Evolutionary conservation across 305 asterid species (phyloP), one percentile per base, ranked within the genome.

Genomic region (Lippia alba): DNA sequence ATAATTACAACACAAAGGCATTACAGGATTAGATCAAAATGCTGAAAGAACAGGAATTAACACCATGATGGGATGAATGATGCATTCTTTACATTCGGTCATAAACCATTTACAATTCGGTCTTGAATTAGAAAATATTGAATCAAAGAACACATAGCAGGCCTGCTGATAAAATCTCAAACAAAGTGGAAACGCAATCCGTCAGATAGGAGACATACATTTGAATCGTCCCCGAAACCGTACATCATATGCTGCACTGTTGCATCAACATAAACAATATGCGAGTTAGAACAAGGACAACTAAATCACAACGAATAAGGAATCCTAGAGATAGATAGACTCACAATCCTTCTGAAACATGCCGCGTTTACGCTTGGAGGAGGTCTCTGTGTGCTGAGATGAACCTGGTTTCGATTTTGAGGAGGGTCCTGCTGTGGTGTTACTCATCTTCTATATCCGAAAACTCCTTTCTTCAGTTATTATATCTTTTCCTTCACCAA

Each of bases 161-260:
- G 11, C 53, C 36, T 34, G 49, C 61, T 12, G 57, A 41, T 19
- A n/a, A 40, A 46, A 44, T 78, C 46, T 66, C 14, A 50, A 17
- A 15, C 36, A 66, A 56, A 20, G 17, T 36, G 65, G 49, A 81
- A 20, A 66, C 49, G 56, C 4, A 64, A 51, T 9, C 65, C 67
- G 66, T 39, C 4, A 55, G 60, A 36, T 77, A 40, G 55, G 65
- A 59, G 61, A 73, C 91, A 14, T 84, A 89, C 96, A 68, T 91
- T 91, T 69, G 78, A 75, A 68, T 89, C 97, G 81, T 94, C 97
- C 3, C 96, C 97, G 4, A 88, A 91, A 70, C 99, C 99, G 74
- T 89, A 90, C 97, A 94, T 91, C 97, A 94, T 94, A 72, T 87
- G 97, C 77, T 94, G 96, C 86, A 91, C 96, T 94, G 95, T 65